Percentiles rank a stretch among this genome's conserved stretches.
Evolutionary conservation across 148 eudicot species (phyloP).

Genomic region (Silene conica): DNA sequence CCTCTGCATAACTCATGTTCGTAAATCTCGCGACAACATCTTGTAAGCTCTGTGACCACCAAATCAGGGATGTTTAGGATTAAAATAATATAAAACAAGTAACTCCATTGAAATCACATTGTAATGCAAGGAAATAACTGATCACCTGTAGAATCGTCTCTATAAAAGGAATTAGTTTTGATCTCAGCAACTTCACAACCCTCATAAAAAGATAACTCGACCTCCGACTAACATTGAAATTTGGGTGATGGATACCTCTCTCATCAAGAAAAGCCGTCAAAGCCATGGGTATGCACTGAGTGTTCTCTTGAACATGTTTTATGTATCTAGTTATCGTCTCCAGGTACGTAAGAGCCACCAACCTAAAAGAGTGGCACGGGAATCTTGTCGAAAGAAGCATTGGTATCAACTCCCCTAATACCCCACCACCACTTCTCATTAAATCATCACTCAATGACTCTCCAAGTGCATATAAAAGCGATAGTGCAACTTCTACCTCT

Average conservation of each 20-base stretch:
- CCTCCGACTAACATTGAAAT: constrained; percentile 76
- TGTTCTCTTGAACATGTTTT: constrained; percentile 75
- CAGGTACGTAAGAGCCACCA: constrained; percentile 85
- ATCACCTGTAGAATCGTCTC: constrained; percentile 92
- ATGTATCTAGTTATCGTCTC: constrained; percentile 82
- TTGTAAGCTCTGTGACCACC: constrained; percentile 66
- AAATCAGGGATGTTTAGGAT: constrained; percentile 13
- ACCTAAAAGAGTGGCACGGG: constrained; percentile 85
- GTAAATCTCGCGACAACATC: constrained; percentile 79
- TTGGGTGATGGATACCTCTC: constrained; percentile 91
- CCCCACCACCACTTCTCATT: constrained; percentile 62
- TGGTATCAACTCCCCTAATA: constrained; percentile 71
- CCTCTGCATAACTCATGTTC: constrained; percentile 48
- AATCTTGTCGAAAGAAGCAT: constrained; percentile 80
- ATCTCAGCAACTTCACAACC: constrained; percentile 75
- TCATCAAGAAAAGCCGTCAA: constrained; percentile 83
- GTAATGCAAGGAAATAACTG: constrained; percentile 8
- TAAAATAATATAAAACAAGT: not conserved
- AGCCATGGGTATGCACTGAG: constrained; percentile 63
- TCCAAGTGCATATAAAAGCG: constrained; percentile 82
- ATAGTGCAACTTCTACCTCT: constrained; percentile 93
- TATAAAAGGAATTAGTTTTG: constrained; percentile 80
- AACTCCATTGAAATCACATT: not conserved
- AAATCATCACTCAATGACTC: constrained; percentile 82
- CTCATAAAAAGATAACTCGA: constrained; percentile 97